Base-by-base conservation (phyloP, 2,329 filamentous ascomycete species). In the Fusarium avenaceum region DNA sequence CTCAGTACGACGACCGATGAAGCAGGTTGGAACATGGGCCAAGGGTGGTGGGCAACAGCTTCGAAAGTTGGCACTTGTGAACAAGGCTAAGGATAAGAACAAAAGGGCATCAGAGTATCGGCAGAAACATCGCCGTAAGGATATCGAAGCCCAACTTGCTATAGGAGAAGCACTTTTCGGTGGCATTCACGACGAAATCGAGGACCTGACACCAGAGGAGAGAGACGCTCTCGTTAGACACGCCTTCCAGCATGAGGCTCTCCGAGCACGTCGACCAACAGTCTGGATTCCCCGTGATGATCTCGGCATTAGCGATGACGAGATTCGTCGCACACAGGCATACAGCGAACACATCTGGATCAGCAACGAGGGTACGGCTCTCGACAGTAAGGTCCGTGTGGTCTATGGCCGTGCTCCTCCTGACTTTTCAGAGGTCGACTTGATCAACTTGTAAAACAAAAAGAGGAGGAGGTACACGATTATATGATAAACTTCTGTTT, bases 281-380 rank as follows among this genome's bases (percentile, higher is more conserved):
- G 90, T 99, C 26, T 99, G 96, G 96, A 92, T 99, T 44, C 96
- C 96, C 0, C 88, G 91, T 13, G 96, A 99, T 75, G 92, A 96
- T 70, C 80, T 98, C 7, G 96, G 96, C 7, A 87, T 99, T 58
- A 94, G 92, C 69, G 93, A 97, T 72, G 95, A 98, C 71, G 96
- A 99, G 81, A 91, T 98, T 44, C 85, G 85, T 74, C 85, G 92
- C 35, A 97, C 94, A 8, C 86, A 90, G 68, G 84, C 85, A 47
- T 92, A 94, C 76, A 95, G 90, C 75, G 88, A 92, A 61, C 85
- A 89, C 65, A 91, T 98, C 52, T 97, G 94, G 92, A 94, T 98
- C 76, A 97, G 92, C 73, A 97, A 97, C 78, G 92, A 96, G 77
- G 94, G 94, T 60, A 94, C 95, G 20, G 92, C 93, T 11, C 82